phyloP scores from a whole-genome alignment of 768 basidiomycete genomes.

The Psilocybe azurescens region DNA sequence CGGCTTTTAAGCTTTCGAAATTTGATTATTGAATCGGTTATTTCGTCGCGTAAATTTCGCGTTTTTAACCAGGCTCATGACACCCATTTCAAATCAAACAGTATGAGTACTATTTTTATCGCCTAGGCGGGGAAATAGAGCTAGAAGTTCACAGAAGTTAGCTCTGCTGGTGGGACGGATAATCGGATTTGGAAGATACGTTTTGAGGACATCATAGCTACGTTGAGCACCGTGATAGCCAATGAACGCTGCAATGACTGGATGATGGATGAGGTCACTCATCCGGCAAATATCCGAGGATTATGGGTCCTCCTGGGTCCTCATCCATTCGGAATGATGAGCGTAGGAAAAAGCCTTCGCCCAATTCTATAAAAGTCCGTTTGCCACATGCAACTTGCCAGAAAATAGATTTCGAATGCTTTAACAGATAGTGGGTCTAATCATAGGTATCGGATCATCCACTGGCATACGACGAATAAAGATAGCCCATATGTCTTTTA shows the following conservation, averaged over 20 bases:
- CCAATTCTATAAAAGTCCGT: not conserved
- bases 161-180: not conserved
- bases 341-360: not conserved
- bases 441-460: not conserved
- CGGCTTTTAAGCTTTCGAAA: constrained; percentile 23
- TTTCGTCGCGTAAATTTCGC: constrained; percentile 25
- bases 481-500: not conserved
- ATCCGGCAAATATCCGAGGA: constrained; percentile 27
- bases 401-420: not conserved
- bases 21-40: constrained; percentile 13
- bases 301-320: constrained; percentile 14
- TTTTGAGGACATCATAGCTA: not conserved
- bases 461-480: not conserved
- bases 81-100: constrained; percentile 2
- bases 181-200: not conserved
- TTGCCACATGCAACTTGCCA: constrained; percentile 1
- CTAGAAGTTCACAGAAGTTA: not conserved
- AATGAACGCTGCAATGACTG: not conserved
- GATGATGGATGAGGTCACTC: constrained; percentile 5
- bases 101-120: constrained; percentile 1
- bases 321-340: not conserved
- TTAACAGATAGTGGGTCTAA: not conserved
- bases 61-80: constrained; percentile 15
- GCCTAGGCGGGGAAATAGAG: constrained; percentile 14
- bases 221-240: not conserved